A percentile compares a stretch with the other conserved stretches of the same genome.
Evolutionary conservation across 129 eudicot species (phyloP).

Genomic region (Saposhnikovia divaricata): DNA sequence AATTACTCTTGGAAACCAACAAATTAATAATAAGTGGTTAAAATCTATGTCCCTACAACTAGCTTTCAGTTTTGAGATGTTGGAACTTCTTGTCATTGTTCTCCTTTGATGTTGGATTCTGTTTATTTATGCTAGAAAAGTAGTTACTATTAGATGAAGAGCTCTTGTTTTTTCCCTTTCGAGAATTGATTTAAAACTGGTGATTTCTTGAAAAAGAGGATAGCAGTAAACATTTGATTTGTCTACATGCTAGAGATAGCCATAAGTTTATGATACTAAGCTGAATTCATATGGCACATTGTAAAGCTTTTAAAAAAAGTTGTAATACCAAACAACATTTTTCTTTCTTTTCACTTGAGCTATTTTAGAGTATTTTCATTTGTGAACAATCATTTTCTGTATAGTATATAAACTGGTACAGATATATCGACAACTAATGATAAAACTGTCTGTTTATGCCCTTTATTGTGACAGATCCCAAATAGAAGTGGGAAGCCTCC

Average conservation of each 20-base stretch:
- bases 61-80: background rate
- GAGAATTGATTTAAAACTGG: background rate
- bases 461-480: conserved; percentile 45
- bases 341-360: background rate
- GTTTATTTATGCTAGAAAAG: background rate
- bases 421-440: background rate
- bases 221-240: background rate
- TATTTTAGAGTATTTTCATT: background rate
- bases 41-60: background rate
- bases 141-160: background rate
- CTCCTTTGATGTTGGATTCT: background rate
- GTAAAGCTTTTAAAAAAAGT: background rate
- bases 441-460: conserved; percentile 12
- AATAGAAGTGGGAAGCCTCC: conserved; percentile 85
- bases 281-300: background rate
- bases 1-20: background rate
- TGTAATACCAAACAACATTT: background rate
- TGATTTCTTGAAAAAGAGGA: background rate
- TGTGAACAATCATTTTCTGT: background rate
- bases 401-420: conserved; percentile 2
- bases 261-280: too few relatives aligned
- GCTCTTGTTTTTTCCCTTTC: background rate
- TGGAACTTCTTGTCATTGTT: background rate
- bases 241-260: background rate
- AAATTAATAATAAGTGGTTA: background rate